These are phyloP conservation scores for Eucalyptus polybractea DNA, from an alignment of 345 rosid species.

Conservation along the genomic window DNA sequence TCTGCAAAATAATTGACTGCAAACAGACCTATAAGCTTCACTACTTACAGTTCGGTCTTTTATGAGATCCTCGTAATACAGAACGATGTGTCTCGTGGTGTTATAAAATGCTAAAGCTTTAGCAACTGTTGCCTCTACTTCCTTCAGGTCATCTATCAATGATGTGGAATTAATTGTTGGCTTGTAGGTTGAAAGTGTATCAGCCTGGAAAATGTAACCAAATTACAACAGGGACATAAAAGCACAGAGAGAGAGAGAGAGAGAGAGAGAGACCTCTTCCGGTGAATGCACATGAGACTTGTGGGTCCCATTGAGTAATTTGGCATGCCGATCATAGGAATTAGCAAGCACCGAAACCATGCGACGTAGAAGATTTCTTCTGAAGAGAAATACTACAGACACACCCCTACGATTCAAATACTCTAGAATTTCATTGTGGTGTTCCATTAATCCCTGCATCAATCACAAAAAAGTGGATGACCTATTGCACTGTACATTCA, in stretches of 20 bases:
- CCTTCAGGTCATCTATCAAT: slow-evolving; percentile 47
- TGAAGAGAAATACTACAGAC: slow-evolving; percentile 57
- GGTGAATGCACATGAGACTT: slow-evolving; percentile 95
- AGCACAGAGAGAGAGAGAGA: neutral
- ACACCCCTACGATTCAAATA: slow-evolving; percentile 88
- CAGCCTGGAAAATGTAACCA: slow-evolving; percentile 36
- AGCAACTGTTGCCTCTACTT: slow-evolving; percentile 42
- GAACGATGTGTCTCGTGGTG: slow-evolving; percentile 57
- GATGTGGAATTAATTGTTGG: slow-evolving; percentile 62
- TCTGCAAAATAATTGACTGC: neutral
- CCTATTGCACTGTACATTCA: neutral
- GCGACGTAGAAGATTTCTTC: slow-evolving; percentile 71
- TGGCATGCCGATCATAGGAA: slow-evolving; percentile 76
- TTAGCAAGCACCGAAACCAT: slow-evolving; percentile 84
- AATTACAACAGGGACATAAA: neutral
- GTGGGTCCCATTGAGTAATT: slow-evolving; percentile 87
- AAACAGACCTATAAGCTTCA: neutral
- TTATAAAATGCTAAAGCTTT: slow-evolving; percentile 56
- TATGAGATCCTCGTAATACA: slow-evolving; percentile 79
- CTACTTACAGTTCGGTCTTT: slow-evolving; percentile 41
- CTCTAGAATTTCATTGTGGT: slow-evolving; percentile 50
- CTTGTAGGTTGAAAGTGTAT: slow-evolving; percentile 67
- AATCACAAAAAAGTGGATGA: neutral
- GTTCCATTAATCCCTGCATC: slow-evolving; percentile 64
- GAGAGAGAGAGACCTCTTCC: slow-evolving; percentile 48